Base-by-base conservation (phyloP, 495 filamentous ascomycete genomes). In the Hypoxylon intermedium region DNA sequence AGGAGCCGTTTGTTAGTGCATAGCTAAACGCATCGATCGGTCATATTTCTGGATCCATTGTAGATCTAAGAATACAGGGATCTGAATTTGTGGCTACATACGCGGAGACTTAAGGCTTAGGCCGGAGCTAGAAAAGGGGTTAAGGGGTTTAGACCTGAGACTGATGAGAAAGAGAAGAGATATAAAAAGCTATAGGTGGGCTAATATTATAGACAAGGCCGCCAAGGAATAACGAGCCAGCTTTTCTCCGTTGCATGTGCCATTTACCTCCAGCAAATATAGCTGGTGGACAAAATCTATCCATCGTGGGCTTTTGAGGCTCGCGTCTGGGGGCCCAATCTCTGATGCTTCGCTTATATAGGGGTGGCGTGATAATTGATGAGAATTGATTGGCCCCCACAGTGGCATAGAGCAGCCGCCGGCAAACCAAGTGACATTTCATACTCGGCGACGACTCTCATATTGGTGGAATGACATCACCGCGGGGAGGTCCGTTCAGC, bases 391-490 rank as follows among this genome's bases (percentile, higher is more conserved):
- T 2, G 12, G 34, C 46, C 30, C 24, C 43, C 53, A 56, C 43
- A 12, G 21, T 36, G 9, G 40, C 37, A 42, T 43, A 43, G 34
- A 31, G 15, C 4, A 38, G 21, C 6, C 31, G 5, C 16, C 13
- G 5, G 16, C 20, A 38, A 12, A 33, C 23, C 24, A 36, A 2
- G 11, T n/a, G 34, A 37, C 11, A 13, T 33, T 33, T 12, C 9
- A 15, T 15, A 11, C 34, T 37, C 34, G 1, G 34, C 34, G 34
- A 37, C 34, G 19, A 33, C 20, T 15, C 30, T 19, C 24, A 45
- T 34, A 53, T 31, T 11, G 20, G n/a, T 1, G 19, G n/a, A 28
- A 34, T 63, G 59, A 52, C 52, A 56, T 63, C 51, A 57, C 24
- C 20, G 38, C 21, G 23, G 18, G 30, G 24, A 6, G 34, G 41